phyloP scores from a whole-genome alignment of 306 rosid genomes.

The Astragalus membranaceus region DNA sequence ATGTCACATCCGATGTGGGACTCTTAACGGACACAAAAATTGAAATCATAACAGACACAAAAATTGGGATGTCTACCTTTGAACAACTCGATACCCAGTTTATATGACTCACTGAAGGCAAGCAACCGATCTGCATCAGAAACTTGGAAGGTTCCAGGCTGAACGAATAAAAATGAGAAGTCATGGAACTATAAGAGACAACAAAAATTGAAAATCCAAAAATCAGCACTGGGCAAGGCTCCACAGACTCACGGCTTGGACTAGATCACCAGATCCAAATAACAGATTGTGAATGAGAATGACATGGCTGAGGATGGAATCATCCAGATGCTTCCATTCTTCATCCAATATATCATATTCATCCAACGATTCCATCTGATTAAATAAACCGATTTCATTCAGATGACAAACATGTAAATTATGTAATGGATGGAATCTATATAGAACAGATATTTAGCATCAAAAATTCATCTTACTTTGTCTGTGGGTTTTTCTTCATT shows the following conservation, averaged over 20 bases:
- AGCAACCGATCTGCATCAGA: no score
- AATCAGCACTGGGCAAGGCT: no score
- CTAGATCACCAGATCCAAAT: slow-evolving; percentile 67
- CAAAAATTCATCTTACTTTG: slow-evolving; percentile 21
- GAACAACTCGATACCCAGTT: no score
- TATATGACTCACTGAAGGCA: no score
- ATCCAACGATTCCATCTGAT: slow-evolving; percentile 47
- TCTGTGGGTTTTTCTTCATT: slow-evolving; percentile 28
- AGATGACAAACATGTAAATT: not conserved
- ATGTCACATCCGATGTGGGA: no score
- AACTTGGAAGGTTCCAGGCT: no score
- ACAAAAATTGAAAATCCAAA: no score
- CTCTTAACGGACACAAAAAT: no score
- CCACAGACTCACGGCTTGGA: slow-evolving; percentile 48
- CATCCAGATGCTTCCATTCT: slow-evolving; percentile 65
- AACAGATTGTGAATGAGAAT: slow-evolving; percentile 55
- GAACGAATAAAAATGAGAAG: no score
- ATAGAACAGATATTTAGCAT: not conserved
- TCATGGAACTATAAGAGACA: no score
- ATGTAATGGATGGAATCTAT: not conserved
- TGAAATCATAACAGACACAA: no score
- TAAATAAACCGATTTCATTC: slow-evolving; percentile 9
- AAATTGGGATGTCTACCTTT: no score
- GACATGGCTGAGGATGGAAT: slow-evolving; percentile 43
- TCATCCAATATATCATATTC: slow-evolving; percentile 50